Percentiles rank a stretch among this genome's conserved stretches.
Conservation (phyloP, 2,329 filamentous ascomycete genomes). For the Thielaviopsis ethacetica region DNA sequence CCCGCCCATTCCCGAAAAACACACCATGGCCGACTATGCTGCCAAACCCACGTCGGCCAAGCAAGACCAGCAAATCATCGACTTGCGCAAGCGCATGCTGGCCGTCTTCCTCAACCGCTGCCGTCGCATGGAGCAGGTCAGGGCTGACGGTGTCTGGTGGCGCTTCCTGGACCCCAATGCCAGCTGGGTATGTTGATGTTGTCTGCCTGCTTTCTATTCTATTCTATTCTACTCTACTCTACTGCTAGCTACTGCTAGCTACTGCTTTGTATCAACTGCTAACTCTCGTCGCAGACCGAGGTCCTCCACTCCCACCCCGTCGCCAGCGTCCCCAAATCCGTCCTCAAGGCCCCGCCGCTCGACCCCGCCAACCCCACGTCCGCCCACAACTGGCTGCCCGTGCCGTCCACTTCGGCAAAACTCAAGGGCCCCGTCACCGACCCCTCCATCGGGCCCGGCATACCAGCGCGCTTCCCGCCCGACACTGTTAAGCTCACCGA, state of each 20-base stretch:
- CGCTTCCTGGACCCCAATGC: slow-evolving; percentile 94
- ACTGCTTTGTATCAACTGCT: slow-evolving; percentile 11
- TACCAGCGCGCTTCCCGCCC: slow-evolving; percentile 54
- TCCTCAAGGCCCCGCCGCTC: slow-evolving; percentile 86
- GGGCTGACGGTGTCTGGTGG: slow-evolving; percentile 93
- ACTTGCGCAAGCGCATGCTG: slow-evolving; percentile 90
- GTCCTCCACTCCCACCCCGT: slow-evolving; percentile 88
- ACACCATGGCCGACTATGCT: slow-evolving; percentile 96
- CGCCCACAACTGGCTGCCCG: slow-evolving; percentile 73
- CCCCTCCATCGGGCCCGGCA: slow-evolving; percentile 19
- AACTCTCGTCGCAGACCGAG: slow-evolving; percentile 51
- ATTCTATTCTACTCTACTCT: background rate
- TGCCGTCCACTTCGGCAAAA: slow-evolving; percentile 74
- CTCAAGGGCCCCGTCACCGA: slow-evolving; percentile 29
- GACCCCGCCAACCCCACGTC: slow-evolving; percentile 83
- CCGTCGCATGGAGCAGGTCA: slow-evolving; percentile 77
- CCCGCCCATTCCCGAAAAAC: slow-evolving; percentile 95
- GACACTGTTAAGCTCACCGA: slow-evolving; percentile 63
- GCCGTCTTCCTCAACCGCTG: slow-evolving; percentile 91
- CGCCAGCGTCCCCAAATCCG: slow-evolving; percentile 81
- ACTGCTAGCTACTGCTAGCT: too few relatives aligned
- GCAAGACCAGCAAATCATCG: slow-evolving; percentile 92
- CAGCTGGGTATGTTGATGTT: slow-evolving; percentile 63
- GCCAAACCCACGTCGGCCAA: slow-evolving; percentile 96
- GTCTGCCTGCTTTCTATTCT: background rate